Conservation (phyloP, 148 eudicot species). For the Amaranthus palmeri region DNA sequence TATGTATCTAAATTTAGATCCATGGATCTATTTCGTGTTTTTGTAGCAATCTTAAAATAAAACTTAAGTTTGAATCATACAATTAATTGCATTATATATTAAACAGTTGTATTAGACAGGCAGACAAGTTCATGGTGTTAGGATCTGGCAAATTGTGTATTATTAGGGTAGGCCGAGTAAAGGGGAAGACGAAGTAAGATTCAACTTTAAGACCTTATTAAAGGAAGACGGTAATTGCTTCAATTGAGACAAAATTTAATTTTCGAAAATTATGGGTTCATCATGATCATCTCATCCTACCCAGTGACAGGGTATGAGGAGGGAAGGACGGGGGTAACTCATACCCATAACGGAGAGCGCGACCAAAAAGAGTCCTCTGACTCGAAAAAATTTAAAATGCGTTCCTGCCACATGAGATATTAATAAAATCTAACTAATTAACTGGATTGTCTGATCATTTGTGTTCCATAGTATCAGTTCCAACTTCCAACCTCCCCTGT, state of each 20-base stretch:
- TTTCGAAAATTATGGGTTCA: too few relatives aligned
- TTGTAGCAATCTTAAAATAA: neutral
- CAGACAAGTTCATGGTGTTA: conserved; percentile 29
- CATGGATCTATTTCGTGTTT: conserved; percentile 24
- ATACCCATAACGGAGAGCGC: too few relatives aligned
- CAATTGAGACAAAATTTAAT: too few relatives aligned
- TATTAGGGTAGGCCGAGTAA: neutral
- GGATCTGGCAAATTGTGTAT: conserved; percentile 25
- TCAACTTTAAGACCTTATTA: too few relatives aligned
- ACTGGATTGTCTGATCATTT: conserved; percentile 17
- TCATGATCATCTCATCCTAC: too few relatives aligned
- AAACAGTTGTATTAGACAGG: conserved; percentile 27
- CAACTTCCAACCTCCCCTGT: conserved; percentile 4
- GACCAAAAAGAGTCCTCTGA: too few relatives aligned
- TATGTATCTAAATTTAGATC: conserved; percentile 25
- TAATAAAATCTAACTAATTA: conserved; percentile 1
- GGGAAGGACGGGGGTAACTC: too few relatives aligned
- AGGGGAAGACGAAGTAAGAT: too few relatives aligned
- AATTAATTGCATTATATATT: conserved; percentile 17
- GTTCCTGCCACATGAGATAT: too few relatives aligned
- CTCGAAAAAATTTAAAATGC: too few relatives aligned
- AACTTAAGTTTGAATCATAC: conserved; percentile 16
- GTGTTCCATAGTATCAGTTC: conserved; percentile 20
- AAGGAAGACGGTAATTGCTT: too few relatives aligned
- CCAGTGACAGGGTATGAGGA: too few relatives aligned